These are phyloP conservation scores for Talaromyces sp. DNA, from an alignment of 2,329 filamentous ascomycete genomes.

Conservation along the genomic window DNA sequence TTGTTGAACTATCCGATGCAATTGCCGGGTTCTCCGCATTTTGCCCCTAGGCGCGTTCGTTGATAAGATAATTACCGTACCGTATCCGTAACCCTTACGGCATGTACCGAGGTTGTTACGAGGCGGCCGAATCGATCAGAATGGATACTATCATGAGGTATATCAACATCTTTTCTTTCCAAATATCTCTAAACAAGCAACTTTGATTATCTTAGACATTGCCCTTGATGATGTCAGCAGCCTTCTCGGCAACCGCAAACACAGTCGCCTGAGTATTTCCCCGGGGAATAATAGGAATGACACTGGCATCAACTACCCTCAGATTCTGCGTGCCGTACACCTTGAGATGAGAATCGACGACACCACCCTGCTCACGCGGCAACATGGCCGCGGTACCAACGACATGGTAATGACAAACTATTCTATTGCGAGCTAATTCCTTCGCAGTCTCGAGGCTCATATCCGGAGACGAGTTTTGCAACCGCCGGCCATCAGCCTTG, in stretches of 20 bases:
- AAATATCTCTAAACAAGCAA: not conserved
- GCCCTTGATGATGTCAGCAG: slow-evolving; percentile 35
- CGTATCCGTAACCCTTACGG: not conserved
- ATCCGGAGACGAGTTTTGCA: slow-evolving; percentile 13
- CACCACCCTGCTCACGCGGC: slow-evolving; percentile 21
- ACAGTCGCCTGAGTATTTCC: slow-evolving; percentile 23
- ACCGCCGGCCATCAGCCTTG: not conserved
- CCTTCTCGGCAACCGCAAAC: slow-evolving; percentile 27
- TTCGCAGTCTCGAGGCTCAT: not conserved
- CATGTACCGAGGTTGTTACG: slow-evolving; percentile 1
- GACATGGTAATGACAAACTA: slow-evolving; percentile 17
- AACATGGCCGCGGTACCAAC: slow-evolving; percentile 22
- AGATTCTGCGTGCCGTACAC: slow-evolving; percentile 33
- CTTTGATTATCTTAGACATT: not conserved
- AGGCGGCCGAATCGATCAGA: slow-evolving; percentile 1
- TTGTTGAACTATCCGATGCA: not conserved
- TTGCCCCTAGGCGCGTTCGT: not conserved
- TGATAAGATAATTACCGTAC: not conserved
- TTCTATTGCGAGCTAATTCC: not conserved
- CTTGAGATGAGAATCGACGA: slow-evolving; percentile 31
- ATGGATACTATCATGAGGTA: too few species aligned
- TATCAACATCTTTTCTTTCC: not conserved
- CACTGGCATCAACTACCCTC: slow-evolving; percentile 21
- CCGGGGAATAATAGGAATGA: slow-evolving; percentile 19
- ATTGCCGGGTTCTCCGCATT: slow-evolving; percentile 9